Base-by-base conservation (phyloP, 2,329 filamentous ascomycete genomes). In the Davidsoniella neocaledoniae region DNA sequence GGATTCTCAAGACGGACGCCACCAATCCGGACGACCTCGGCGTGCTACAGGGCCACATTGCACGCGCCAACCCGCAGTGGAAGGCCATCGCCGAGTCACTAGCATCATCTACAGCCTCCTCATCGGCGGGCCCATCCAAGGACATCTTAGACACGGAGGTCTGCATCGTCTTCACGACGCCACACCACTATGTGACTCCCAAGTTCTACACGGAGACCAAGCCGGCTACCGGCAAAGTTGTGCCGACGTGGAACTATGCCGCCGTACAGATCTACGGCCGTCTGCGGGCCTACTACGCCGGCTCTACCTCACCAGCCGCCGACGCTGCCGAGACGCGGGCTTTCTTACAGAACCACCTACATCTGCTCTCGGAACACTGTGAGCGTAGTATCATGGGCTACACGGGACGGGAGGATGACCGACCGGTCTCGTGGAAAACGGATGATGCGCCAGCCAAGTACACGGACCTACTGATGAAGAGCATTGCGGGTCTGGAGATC, bases 241-340 rank as follows among this genome's bases (percentile, higher is more conserved):
- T 81, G 4, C 78, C 78, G 0, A 84, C 79, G 0, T 83, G 79
- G 80, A 78, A 84, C 60, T 84, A 83, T 56, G 67, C 75, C 0
- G 77, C 79, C 0, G 78, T 71, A 0, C 76, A 83, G 60, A 75
- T 67, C 0, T 82, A 82, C 55, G 79, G 79, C 1, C 68, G 61
- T 1, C 72, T 73, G 1, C 72, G 54, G 0, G 61, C 82, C 3
- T 74, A 70, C 54, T 70, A 63, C 51, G 72, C 81, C 50, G 41
- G 42, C n/a, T 33, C 37, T 23, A 37, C 36, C 12, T 57, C 69
- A 5, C 66, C 66, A 43, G 29, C 29, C 29, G 2, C 29, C 9
- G 29, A 33, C 29, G 59, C 67, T 0, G 56, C 62, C 0, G 66
- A 69, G 19, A 73, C 74, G 0, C 57, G 59, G 0, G 53, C 54